These are phyloP conservation scores for Aquilaria yunnanensis DNA, from an alignment of 345 rosid genomes.

Conservation along the genomic window DNA sequence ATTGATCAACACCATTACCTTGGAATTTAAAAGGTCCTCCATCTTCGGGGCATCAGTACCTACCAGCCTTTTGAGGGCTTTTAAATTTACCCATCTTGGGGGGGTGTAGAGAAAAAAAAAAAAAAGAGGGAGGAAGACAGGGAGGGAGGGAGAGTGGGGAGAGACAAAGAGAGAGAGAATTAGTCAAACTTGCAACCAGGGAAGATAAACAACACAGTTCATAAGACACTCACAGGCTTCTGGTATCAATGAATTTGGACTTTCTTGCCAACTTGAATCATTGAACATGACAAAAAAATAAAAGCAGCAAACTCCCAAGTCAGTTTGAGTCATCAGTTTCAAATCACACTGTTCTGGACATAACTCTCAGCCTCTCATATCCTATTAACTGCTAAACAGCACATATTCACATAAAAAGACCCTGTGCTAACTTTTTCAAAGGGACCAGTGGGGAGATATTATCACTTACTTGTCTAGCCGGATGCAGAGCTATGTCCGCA, in stretches of 20 bases:
- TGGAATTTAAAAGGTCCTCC: conserved; percentile 18
- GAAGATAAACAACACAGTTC: neutral
- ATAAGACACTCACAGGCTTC: conserved; percentile 39
- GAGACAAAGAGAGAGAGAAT: conserved; percentile 1
- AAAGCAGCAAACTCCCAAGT: conserved; percentile 2
- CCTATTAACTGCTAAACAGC: conserved; percentile 4
- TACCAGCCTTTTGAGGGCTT: conserved; percentile 39
- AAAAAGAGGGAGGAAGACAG: no score
- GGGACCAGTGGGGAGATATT: neutral
- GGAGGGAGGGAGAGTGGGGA: no score
- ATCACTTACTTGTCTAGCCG: conserved; percentile 31
- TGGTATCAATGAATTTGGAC: conserved; percentile 43
- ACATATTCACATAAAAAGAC: neutral
- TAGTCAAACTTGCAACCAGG: conserved; percentile 1
- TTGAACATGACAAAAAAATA: conserved; percentile 17
- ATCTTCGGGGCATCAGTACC: conserved; percentile 30
- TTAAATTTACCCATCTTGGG: conserved; percentile 48
- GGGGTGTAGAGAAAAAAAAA: neutral
- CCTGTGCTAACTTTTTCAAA: no score
- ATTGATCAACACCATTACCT: conserved; percentile 23
- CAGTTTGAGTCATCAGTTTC: conserved; percentile 10
- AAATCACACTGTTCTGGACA: conserved; percentile 5
- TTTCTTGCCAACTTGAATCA: conserved; percentile 27
- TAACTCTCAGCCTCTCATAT: neutral
- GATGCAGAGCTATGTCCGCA: conserved; percentile 23